A percentile compares a stretch with the other conserved stretches of the same genome.
These are phyloP conservation scores for Saccharomycopsis sp. DNA, from an alignment of 805 yeast species.

Conservation along the genomic window DNA sequence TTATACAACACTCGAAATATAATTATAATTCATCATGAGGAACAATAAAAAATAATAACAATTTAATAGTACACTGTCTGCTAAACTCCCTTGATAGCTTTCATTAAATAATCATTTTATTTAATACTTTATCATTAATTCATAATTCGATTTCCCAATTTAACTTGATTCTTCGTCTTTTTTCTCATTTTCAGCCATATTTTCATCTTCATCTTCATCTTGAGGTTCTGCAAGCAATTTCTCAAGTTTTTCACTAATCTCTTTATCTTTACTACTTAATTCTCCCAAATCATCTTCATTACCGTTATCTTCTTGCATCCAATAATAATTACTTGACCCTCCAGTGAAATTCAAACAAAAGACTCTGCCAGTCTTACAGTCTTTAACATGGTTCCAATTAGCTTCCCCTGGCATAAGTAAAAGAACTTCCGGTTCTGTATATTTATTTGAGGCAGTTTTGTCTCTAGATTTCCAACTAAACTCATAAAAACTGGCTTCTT, in stretches of 20 bases:
- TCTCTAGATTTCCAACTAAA: constrained; percentile 68
- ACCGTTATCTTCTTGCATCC: constrained; percentile 69
- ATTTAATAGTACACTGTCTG: too few relatives aligned
- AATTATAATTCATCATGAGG: too few relatives aligned
- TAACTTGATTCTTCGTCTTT: background rate
- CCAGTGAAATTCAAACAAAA: constrained; percentile 57
- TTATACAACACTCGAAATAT: too few relatives aligned
- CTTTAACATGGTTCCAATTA: constrained; percentile 56
- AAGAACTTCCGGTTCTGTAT: constrained; percentile 34
- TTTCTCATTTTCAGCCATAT: background rate
- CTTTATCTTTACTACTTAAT: constrained; percentile 49
- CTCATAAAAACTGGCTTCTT: constrained; percentile 51
- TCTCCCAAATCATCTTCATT: constrained; percentile 49
- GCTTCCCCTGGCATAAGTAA: constrained; percentile 81
- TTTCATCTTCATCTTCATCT: constrained; percentile 20
- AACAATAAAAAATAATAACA: too few relatives aligned
- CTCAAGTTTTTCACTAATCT: constrained; percentile 36
- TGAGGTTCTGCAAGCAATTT: constrained; percentile 36
- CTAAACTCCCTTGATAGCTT: too few relatives aligned
- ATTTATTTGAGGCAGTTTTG: constrained; percentile 22
- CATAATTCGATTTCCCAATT: too few relatives aligned
- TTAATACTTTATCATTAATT: too few relatives aligned
- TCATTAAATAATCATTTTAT: too few relatives aligned
- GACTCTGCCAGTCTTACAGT: constrained; percentile 72
- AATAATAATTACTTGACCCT: constrained; percentile 44